Conservation (phyloP, 2,329 filamentous ascomycete species). For the Alternaria sp. region DNA sequence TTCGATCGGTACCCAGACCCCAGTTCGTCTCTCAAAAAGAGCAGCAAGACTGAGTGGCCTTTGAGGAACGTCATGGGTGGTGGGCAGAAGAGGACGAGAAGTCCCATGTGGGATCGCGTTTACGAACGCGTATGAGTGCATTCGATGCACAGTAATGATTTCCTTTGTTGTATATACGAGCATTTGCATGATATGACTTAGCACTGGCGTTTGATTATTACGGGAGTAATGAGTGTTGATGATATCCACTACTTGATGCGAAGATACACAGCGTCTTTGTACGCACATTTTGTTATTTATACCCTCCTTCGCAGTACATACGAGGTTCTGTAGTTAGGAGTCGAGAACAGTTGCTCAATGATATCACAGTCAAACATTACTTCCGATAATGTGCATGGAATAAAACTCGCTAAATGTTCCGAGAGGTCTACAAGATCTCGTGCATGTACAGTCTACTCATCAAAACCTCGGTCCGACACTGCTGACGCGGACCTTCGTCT, state of each 20-base stretch:
- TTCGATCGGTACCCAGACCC: slow-evolving; percentile 34
- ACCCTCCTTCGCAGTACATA: background rate
- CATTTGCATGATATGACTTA: slow-evolving; percentile 2
- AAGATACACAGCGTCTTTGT: slow-evolving; percentile 1
- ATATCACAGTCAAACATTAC: background rate
- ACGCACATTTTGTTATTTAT: slow-evolving; percentile 1
- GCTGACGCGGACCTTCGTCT: background rate
- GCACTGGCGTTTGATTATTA: background rate
- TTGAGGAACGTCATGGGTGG: slow-evolving; percentile 29
- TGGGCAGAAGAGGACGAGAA: slow-evolving; percentile 27
- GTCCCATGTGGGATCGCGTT: slow-evolving; percentile 43
- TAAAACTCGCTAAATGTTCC: slow-evolving; percentile 18
- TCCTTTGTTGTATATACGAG: slow-evolving; percentile 22
- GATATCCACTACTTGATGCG: slow-evolving; percentile 9
- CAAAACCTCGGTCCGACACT: background rate
- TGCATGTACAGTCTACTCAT: slow-evolving; percentile 8
- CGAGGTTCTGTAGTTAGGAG: background rate
- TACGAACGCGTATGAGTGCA: slow-evolving; percentile 32
- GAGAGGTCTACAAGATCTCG: slow-evolving; percentile 19
- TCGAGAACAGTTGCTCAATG: background rate
- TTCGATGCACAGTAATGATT: slow-evolving; percentile 12
- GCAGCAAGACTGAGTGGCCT: slow-evolving; percentile 41
- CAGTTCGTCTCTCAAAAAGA: slow-evolving; percentile 16
- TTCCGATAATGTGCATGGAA: slow-evolving; percentile 12
- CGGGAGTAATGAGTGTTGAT: background rate